Conservation (phyloP, 2,329 filamentous ascomycete species). For the Tolypocladium pustulatum region DNA sequence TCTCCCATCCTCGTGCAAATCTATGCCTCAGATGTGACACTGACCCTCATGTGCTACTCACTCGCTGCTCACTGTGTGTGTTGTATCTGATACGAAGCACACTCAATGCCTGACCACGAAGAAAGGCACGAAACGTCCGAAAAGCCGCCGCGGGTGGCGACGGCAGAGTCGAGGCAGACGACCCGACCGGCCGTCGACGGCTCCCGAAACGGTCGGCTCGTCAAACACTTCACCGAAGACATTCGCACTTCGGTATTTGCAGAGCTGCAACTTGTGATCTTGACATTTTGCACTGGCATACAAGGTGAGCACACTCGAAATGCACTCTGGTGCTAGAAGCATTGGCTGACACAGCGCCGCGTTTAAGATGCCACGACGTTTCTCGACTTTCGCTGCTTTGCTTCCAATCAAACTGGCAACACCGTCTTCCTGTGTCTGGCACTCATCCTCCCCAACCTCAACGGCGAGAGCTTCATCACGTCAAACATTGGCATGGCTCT, state of each 20-base stretch:
- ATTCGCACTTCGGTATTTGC: conserved; percentile 29
- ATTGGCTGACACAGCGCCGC: neutral
- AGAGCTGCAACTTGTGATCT: conserved; percentile 33
- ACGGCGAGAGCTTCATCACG: conserved; percentile 37
- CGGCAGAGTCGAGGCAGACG: neutral
- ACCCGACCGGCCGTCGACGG: neutral
- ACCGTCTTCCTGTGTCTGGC: conserved; percentile 48
- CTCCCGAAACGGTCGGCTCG: neutral
- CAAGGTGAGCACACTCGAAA: conserved; percentile 26
- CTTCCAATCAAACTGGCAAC: conserved; percentile 56
- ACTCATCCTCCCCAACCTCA: conserved; percentile 35
- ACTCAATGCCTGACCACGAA: neutral
- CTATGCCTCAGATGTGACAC: neutral
- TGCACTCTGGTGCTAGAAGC: neutral
- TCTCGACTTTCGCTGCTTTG: conserved; percentile 51
- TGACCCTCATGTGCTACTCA: neutral
- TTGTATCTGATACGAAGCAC: too few relatives aligned
- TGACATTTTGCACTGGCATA: conserved; percentile 41
- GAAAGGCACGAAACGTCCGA: neutral
- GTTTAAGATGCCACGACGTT: conserved; percentile 44
- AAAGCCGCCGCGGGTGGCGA: neutral
- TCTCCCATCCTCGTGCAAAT: neutral
- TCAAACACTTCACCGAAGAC: conserved; percentile 12
- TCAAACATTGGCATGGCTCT: conserved; percentile 45
- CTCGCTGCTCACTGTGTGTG: neutral